These are phyloP conservation scores for Aspergillus egyptiacus DNA, from an alignment of 495 filamentous ascomycete species.

Conservation along the genomic window DNA sequence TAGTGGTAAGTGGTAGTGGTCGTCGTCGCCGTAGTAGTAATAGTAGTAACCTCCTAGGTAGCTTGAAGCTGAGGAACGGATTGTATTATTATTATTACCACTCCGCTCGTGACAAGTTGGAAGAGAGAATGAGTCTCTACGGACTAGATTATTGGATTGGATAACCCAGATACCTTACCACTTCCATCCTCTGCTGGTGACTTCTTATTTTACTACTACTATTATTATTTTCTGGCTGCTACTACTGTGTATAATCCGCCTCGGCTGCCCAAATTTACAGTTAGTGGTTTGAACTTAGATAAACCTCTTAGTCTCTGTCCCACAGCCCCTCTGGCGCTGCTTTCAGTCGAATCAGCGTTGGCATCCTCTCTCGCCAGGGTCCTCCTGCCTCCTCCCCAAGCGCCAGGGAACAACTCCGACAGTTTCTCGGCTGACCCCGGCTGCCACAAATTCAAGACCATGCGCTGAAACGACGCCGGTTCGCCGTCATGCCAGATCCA, in stretches of 20 bases:
- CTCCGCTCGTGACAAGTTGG: slow-evolving; percentile 12
- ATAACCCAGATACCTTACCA: neutral
- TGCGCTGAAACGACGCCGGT: slow-evolving; percentile 21
- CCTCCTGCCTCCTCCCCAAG: slow-evolving; percentile 23
- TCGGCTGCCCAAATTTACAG: too few species aligned
- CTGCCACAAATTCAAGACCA: slow-evolving; percentile 9
- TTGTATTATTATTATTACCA: neutral
- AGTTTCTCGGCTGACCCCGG: slow-evolving; percentile 24
- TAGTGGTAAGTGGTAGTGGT: too few species aligned
- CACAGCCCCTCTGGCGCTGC: slow-evolving; percentile 3
- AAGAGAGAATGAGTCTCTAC: neutral
- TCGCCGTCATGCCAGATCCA: slow-evolving; percentile 26
- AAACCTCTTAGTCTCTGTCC: too few species aligned
- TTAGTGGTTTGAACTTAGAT: too few species aligned
- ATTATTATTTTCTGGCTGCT: too few species aligned
- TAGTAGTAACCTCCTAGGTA: too few species aligned
- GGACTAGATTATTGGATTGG: too few species aligned
- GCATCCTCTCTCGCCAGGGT: slow-evolving; percentile 24
- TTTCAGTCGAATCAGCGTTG: slow-evolving; percentile 13
- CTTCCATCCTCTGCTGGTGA: too few species aligned
- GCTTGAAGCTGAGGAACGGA: neutral
- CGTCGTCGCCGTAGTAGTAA: too few species aligned
- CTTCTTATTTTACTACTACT: too few species aligned
- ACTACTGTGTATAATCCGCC: too few species aligned
- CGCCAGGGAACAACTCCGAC: slow-evolving; percentile 21